Base-by-base conservation (phyloP, 2,329 filamentous ascomycete species). In the Lasiodiplodia theobromae region DNA sequence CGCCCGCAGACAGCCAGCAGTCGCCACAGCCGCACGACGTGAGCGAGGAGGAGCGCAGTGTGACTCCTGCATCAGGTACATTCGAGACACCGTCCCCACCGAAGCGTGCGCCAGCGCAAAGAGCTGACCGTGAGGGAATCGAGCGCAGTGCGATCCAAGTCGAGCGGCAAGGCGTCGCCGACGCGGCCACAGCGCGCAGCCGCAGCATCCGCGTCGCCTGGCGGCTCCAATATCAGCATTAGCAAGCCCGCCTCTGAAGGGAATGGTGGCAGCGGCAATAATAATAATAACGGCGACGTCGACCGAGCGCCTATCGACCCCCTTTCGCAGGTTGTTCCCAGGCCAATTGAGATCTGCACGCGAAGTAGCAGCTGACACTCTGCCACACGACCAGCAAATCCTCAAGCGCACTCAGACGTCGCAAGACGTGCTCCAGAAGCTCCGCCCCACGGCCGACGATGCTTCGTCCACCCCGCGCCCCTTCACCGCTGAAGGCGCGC, bases 391-490 rank as follows among this genome's bases (percentile, higher is more conserved):
- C 44, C 71, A 86, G 84, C 85, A 87, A 77, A 86, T 86, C 69
- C 80, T 92, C 66, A 85, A 89, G 74, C 87, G 91, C 72, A 91
- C 89, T 66, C 91, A 88, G 74, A 90, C 89, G 52, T 85, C 88
- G 67, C 84, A 83, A 66, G 85, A 87, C 10, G 86, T 88, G 66
- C 83, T 87, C 11, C 83, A 87, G 65, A 85, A 86, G 70, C 78
- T 90, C 34, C 85, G 87, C 65, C 83, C 82, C 71, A 77, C 85
- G 69, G 81, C 83, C 69, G 82, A 79, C 38, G 66, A 77, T 71
- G 53, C 74, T 68, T 63, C 76, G 71, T 71, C 69, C 70, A 73
- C 74, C 69, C 68, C 74, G 31, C 74, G 74, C n/a, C 72, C 72
- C 21, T 73, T 71, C 21, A 71, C 83, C 21, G 82, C 86, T 28